Conservation (phyloP, 306 rosid species). For the Boehmeria nivea region DNA sequence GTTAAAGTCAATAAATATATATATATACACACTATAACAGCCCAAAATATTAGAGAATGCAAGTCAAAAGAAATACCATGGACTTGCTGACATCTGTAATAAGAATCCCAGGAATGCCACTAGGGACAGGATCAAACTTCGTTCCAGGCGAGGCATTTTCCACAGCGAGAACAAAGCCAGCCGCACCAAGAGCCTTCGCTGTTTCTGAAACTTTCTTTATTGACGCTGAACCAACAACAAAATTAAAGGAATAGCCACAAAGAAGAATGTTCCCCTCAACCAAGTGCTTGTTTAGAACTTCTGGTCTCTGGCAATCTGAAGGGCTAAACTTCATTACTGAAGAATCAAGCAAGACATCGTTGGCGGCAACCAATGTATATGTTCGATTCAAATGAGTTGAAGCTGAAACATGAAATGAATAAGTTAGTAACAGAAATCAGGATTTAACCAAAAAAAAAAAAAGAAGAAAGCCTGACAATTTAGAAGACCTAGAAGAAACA, state of each 20-base stretch:
- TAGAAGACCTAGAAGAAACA: not conserved
- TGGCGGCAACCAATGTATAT: slow-evolving; percentile 87
- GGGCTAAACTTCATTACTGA: slow-evolving; percentile 77
- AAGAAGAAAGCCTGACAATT: not conserved
- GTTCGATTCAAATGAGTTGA: slow-evolving; percentile 68
- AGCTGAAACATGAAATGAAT: slow-evolving; percentile 50
- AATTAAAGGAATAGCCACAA: slow-evolving; percentile 98
- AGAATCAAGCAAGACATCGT: slow-evolving; percentile 85
- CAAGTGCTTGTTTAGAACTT: slow-evolving; percentile 77
- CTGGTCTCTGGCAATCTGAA: slow-evolving; percentile 94
- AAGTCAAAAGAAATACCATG: slow-evolving; percentile 40
- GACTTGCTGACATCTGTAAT: slow-evolving; percentile 77
- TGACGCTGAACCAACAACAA: slow-evolving; percentile 83
- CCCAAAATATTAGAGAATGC: no score
- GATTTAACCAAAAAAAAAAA: no score
- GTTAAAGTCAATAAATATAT: no score
- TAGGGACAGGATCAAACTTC: slow-evolving; percentile 95
- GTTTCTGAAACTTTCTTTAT: slow-evolving; percentile 83
- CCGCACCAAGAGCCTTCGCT: slow-evolving; percentile 90
- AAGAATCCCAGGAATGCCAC: slow-evolving; percentile 84
- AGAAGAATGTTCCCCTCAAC: slow-evolving; percentile 93
- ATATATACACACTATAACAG: no score
- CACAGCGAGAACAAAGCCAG: slow-evolving; percentile 93
- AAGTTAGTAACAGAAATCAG: slow-evolving; percentile 14
- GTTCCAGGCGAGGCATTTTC: slow-evolving; percentile 90